Evolutionary conservation across 495 filamentous ascomycete species (phyloP).

Genomic region (Talaromyces nanjingensis): DNA sequence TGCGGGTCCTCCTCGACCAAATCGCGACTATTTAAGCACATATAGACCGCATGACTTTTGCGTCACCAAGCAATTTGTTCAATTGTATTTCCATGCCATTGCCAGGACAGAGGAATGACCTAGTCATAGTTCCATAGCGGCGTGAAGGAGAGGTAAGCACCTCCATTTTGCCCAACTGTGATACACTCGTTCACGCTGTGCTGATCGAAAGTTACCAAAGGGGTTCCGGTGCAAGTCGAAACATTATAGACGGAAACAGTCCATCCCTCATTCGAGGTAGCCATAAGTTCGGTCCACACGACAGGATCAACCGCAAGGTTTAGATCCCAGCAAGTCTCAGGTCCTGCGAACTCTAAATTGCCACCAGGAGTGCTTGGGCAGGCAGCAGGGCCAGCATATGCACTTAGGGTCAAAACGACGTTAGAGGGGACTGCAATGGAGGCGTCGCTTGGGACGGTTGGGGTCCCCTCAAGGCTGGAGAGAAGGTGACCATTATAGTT

Average conservation of each 20-base stretch:
- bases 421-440: background rate
- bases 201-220: background rate
- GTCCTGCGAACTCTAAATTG: background rate
- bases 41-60: too few species aligned
- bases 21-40: too few species aligned
- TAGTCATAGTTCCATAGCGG: slow-evolving; percentile 4
- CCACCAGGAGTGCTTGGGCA: background rate
- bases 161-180: background rate
- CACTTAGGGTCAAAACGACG: background rate
- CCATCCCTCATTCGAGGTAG: slow-evolving; percentile 1
- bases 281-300: background rate
- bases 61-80: too few species aligned
- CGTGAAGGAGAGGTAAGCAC: background rate
- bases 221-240: background rate
- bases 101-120: background rate
- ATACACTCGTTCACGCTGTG: background rate
- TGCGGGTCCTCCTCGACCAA: too few species aligned
- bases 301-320: background rate
- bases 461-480: background rate
- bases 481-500: slow-evolving; percentile 6
- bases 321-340: slow-evolving; percentile 1
- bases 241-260: background rate
- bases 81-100: too few species aligned
- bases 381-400: background rate
- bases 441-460: background rate